phyloP scores from a whole-genome alignment of 164 flowering plant genomes.

The Kingdonia uniflora region DNA sequence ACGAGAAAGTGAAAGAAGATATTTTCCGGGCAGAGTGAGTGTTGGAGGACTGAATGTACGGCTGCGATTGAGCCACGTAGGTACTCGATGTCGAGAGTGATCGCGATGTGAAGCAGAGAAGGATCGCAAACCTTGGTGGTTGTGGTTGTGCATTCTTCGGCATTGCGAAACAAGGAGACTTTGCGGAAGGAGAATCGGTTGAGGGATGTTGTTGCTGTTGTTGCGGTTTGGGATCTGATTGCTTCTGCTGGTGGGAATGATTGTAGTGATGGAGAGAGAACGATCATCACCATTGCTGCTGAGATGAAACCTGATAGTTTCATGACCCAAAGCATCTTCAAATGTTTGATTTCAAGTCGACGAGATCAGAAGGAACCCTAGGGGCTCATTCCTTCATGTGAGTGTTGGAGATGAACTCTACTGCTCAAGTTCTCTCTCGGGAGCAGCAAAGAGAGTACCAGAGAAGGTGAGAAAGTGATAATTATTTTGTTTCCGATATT shows the following conservation, averaged over 20 bases:
- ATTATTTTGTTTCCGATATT: too few species aligned
- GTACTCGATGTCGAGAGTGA: slow-evolving; percentile 75
- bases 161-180: slow-evolving; percentile 45
- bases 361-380: neutral
- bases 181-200: slow-evolving; percentile 34
- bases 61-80: slow-evolving; percentile 92
- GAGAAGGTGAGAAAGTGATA: too few species aligned
- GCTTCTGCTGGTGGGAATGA: slow-evolving; percentile 65
- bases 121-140: slow-evolving; percentile 49
- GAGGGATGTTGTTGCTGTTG: slow-evolving; percentile 6
- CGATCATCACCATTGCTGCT: slow-evolving; percentile 37
- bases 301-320: slow-evolving; percentile 40
- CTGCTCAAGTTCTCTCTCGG: too few species aligned
- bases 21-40: slow-evolving; percentile 63
- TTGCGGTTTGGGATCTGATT: slow-evolving; percentile 34
- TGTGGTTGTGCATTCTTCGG: slow-evolving; percentile 34
- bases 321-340: slow-evolving; percentile 39
- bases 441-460: too few species aligned
- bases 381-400: too few species aligned
- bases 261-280: slow-evolving; percentile 47
- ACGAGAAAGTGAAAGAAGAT: slow-evolving; percentile 81
- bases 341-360: neutral
- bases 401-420: too few species aligned
- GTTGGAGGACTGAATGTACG: slow-evolving; percentile 70
- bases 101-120: slow-evolving; percentile 69